phyloP scores from a whole-genome alignment of 495 filamentous ascomycete genomes.

The Hypoxylon intermedium region DNA sequence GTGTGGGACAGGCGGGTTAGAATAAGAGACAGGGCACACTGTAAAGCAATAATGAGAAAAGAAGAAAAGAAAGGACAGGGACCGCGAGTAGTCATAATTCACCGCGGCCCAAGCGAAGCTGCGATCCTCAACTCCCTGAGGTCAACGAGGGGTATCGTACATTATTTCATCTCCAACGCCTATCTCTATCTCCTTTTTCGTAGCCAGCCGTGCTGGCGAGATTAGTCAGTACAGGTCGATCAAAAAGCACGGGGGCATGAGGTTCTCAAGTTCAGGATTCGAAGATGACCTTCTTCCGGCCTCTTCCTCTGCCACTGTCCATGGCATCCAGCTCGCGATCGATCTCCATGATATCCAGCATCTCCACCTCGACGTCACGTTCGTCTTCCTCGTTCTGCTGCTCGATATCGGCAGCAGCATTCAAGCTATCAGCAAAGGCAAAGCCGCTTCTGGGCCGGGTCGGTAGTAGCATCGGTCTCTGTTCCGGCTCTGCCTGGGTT shows the following conservation, averaged over 20 bases:
- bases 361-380: slow-evolving; percentile 58
- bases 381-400: slow-evolving; percentile 54
- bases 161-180: slow-evolving; percentile 24
- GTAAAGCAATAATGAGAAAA: background rate
- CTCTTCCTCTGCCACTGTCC: slow-evolving; percentile 51
- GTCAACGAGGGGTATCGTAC: slow-evolving; percentile 49
- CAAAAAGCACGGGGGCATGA: too few relatives aligned
- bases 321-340: slow-evolving; percentile 59
- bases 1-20: too few relatives aligned
- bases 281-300: slow-evolving; percentile 58
- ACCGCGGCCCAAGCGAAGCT: background rate
- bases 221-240: too few relatives aligned
- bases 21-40: too few relatives aligned
- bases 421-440: slow-evolving; percentile 52
- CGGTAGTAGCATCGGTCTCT: slow-evolving; percentile 15
- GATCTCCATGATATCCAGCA: slow-evolving; percentile 64
- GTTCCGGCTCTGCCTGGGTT: slow-evolving; percentile 5
- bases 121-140: slow-evolving; percentile 17
- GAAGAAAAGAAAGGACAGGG: slow-evolving; percentile 5
- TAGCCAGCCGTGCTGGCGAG: too few relatives aligned
- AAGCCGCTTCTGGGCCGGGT: slow-evolving; percentile 42
- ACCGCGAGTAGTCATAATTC: slow-evolving; percentile 22
- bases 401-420: slow-evolving; percentile 51
- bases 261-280: slow-evolving; percentile 41
- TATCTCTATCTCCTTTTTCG: background rate